phyloP scores from a whole-genome alignment of 257 asterid genomes.

The Solanum dulcamara region DNA sequence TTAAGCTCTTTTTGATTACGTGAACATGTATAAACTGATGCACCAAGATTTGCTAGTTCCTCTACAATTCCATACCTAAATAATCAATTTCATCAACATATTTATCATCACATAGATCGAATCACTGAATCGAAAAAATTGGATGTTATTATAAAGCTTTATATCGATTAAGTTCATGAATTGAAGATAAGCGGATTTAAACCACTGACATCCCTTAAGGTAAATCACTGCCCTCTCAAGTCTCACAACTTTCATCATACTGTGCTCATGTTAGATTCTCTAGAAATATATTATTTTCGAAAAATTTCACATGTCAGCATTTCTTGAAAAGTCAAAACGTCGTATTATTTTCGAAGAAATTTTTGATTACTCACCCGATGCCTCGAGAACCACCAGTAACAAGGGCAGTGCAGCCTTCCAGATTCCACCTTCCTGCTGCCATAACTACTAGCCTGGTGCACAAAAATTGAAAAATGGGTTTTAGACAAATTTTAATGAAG shows the following conservation, averaged over 20 bases:
- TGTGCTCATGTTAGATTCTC: neutral
- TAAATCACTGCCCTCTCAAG: too few relatives aligned
- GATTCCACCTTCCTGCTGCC: conserved; percentile 33
- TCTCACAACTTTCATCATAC: neutral
- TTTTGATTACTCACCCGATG: conserved; percentile 34
- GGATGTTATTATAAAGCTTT: neutral
- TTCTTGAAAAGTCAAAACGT: neutral
- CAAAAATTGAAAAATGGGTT: neutral
- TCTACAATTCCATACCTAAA: conserved; percentile 2
- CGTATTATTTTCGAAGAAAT: too few relatives aligned
- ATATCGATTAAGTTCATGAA: neutral
- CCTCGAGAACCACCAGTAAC: conserved; percentile 36
- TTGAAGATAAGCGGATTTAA: neutral
- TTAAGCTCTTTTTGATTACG: neutral
- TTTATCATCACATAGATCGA: neutral
- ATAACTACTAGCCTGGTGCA: neutral
- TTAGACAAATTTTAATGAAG: neutral
- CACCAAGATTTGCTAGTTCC: neutral
- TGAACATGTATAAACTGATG: conserved; percentile 2
- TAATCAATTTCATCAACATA: neutral
- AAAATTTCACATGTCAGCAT: too few relatives aligned
- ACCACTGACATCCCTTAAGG: neutral
- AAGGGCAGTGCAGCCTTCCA: conserved; percentile 25
- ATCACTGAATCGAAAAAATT: neutral
- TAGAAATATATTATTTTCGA: neutral